phyloP scores from a whole-genome alignment of 192 early-diverging fungal genomes.

The Thamnidium elegans region DNA sequence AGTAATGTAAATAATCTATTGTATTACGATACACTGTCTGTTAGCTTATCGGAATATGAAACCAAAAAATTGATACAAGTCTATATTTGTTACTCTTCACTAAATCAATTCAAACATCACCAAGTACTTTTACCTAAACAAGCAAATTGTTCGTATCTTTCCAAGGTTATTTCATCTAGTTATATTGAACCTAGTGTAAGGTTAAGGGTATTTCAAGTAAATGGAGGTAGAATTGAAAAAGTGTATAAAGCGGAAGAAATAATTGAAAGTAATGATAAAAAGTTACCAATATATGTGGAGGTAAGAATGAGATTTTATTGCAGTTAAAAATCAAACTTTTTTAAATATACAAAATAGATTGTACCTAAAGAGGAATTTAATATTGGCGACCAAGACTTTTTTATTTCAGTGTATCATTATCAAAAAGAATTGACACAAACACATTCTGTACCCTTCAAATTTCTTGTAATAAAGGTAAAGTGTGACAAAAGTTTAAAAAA shows the following conservation, averaged over 20 bases:
- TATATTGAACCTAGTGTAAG: too few species aligned
- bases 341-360: slow-evolving; percentile 17
- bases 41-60: slow-evolving; percentile 81
- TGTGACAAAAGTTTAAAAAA: background rate
- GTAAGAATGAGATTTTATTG: slow-evolving; percentile 7
- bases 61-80: slow-evolving; percentile 71
- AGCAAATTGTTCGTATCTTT: too few species aligned
- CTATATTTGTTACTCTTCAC: slow-evolving; percentile 56
- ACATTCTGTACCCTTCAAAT: slow-evolving; percentile 85
- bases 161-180: too few species aligned
- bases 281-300: slow-evolving; percentile 57
- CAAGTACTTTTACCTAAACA: slow-evolving; percentile 69
- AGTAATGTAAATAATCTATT: slow-evolving; percentile 28
- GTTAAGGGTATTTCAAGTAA: slow-evolving; percentile 48
- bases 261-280: slow-evolving; percentile 29
- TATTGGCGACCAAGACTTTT: slow-evolving; percentile 30
- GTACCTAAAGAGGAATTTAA: slow-evolving; percentile 45
- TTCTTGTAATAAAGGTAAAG: slow-evolving; percentile 53
- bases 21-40: slow-evolving; percentile 81
- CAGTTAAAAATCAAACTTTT: background rate
- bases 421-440: slow-evolving; percentile 60
- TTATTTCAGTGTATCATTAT: slow-evolving; percentile 75
- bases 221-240: slow-evolving; percentile 41
- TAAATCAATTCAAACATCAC: slow-evolving; percentile 58
- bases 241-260: slow-evolving; percentile 47